These are phyloP conservation scores for Aspergillus ochraceus DNA, from an alignment of 2,329 filamentous ascomycete genomes.

Conservation along the genomic window DNA sequence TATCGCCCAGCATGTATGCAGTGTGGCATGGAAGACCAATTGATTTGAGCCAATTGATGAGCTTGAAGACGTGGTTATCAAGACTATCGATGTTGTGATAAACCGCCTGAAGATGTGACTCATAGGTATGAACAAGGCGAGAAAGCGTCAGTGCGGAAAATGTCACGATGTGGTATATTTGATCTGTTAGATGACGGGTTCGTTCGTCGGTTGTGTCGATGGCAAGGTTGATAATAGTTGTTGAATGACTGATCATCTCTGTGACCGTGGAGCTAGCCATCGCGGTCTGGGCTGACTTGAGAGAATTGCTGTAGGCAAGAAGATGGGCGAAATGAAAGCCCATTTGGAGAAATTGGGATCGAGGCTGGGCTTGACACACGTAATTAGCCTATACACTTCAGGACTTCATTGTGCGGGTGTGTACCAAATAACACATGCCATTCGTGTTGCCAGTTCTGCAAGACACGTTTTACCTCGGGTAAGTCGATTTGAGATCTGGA, in stretches of 20 bases:
- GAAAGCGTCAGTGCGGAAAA: conserved; percentile 39
- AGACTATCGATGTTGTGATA: conserved; percentile 35
- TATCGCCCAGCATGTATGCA: conserved; percentile 42
- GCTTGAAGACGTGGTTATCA: conserved; percentile 33
- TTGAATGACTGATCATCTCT: conserved; percentile 46
- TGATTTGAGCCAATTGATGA: conserved; percentile 43
- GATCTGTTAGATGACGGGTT: conserved; percentile 47
- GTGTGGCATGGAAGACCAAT: conserved; percentile 46
- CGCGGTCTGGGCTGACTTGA: conserved; percentile 37
- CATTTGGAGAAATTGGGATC: conserved; percentile 49
- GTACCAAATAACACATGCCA: conserved; percentile 44
- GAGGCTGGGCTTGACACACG: conserved; percentile 38
- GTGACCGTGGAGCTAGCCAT: conserved; percentile 37
- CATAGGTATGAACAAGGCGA: conserved; percentile 40
- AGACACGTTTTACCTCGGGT: conserved; percentile 31
- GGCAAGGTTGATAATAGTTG: conserved; percentile 41
- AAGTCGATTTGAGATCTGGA: conserved; percentile 31
- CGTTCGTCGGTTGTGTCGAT: conserved; percentile 48
- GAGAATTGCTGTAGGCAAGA: conserved; percentile 39
- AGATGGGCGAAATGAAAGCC: conserved; percentile 49
- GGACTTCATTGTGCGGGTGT: neutral
- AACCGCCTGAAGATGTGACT: conserved; percentile 28
- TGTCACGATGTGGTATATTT: conserved; percentile 51
- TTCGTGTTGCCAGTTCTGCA: conserved; percentile 41
- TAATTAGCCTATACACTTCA: conserved; percentile 1